These are phyloP conservation scores for Zasmidium angulare DNA, from an alignment of 2,329 filamentous ascomycete species.

Conservation along the genomic window DNA sequence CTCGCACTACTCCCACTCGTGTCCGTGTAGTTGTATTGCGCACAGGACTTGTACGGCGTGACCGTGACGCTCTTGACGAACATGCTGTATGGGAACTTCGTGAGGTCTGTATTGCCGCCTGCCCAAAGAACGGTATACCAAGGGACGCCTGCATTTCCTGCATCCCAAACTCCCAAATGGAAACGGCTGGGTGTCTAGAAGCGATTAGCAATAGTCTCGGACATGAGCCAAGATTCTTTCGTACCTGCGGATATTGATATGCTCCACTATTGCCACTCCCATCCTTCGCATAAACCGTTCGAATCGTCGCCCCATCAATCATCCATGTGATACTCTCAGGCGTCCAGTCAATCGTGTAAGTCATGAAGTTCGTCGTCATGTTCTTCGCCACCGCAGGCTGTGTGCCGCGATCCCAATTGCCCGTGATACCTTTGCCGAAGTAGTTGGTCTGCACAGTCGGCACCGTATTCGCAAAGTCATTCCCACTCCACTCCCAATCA, in stretches of 20 bases:
- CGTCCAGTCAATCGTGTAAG: constrained; percentile 70
- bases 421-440: constrained; percentile 56
- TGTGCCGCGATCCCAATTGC: constrained; percentile 49
- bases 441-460: constrained; percentile 51
- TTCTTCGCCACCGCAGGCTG: constrained; percentile 37
- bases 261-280: no score
- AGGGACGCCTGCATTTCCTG: constrained; percentile 9
- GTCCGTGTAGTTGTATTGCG: constrained; percentile 14
- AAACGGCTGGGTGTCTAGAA: constrained; percentile 21
- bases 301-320: constrained; percentile 54
- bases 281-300: constrained; percentile 39
- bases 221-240: no score
- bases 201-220: no score
- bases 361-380: constrained; percentile 58
- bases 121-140: constrained; percentile 14
- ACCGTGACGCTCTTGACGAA: constrained; percentile 13
- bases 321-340: constrained; percentile 63
- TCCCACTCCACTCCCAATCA: constrained; percentile 50
- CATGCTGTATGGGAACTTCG: constrained; percentile 14
- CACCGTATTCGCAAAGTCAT: constrained; percentile 10
- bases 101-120: constrained; percentile 13
- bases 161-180: constrained; percentile 19
- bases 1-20: constrained; percentile 11
- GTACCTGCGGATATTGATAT: no score
- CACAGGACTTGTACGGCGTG: constrained; percentile 6